A percentile compares a stretch with the other conserved stretches of the same genome.
These are phyloP conservation scores for Lizonia empirigonia DNA, from an alignment of 2,329 filamentous ascomycete species.

Conservation along the genomic window DNA sequence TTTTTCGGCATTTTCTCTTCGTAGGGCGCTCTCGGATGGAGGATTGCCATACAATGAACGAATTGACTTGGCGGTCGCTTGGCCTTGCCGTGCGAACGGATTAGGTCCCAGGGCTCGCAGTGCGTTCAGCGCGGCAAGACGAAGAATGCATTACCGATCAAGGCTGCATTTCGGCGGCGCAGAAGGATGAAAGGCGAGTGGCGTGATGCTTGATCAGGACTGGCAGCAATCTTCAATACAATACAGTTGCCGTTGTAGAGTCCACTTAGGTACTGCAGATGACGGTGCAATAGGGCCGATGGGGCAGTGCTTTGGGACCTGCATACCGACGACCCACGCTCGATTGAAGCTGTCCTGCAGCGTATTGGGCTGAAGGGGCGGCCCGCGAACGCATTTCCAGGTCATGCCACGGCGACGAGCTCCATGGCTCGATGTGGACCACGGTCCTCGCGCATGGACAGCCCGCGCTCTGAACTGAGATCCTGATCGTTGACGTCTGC, in stretches of 20 bases:
- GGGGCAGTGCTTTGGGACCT: background rate
- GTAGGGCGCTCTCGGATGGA: constrained; percentile 4
- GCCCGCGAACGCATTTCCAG: constrained; percentile 13
- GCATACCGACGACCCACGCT: constrained; percentile 4
- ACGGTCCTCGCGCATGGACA: background rate
- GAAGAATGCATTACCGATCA: constrained; percentile 9
- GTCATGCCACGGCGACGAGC: constrained; percentile 6
- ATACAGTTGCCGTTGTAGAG: background rate
- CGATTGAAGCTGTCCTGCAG: background rate
- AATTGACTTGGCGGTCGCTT: constrained; percentile 13
- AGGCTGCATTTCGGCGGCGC: constrained; percentile 5
- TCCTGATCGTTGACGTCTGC: constrained; percentile 11
- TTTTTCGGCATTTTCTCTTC: background rate
- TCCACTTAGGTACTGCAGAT: constrained; percentile 7
- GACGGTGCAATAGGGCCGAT: constrained; percentile 6
- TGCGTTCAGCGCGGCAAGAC: constrained; percentile 5
- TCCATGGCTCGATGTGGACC: background rate
- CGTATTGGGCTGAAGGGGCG: background rate
- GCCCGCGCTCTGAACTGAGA: background rate
- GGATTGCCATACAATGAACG: constrained; percentile 2
- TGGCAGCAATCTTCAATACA: background rate
- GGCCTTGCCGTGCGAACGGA: constrained; percentile 5
- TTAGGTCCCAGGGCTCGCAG: constrained; percentile 1
- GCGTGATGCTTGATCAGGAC: constrained; percentile 5
- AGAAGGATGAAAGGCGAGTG: constrained; percentile 6